These are phyloP conservation scores for Zygoascus ofunaensis DNA, from an alignment of 805 yeast species.

Conservation along the genomic window DNA sequence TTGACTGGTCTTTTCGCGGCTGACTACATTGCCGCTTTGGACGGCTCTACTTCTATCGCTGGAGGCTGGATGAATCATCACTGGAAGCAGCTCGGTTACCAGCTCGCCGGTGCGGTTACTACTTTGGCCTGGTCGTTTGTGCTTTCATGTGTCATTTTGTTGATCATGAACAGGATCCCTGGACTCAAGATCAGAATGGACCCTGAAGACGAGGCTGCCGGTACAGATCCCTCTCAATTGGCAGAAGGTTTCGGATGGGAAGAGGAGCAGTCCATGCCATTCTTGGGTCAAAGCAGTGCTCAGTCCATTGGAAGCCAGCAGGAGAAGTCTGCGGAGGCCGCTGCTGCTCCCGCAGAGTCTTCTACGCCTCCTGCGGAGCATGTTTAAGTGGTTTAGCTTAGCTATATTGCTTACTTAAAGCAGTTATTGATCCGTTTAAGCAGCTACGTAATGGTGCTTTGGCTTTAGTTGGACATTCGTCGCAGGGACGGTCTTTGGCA, in stretches of 20 bases:
- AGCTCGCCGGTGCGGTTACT: conserved; percentile 74
- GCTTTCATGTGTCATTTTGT: conserved; percentile 62
- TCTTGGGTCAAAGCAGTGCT: not conserved
- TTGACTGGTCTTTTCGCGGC: conserved; percentile 92
- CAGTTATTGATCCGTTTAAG: too few species aligned
- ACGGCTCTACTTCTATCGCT: conserved; percentile 52
- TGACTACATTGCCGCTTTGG: conserved; percentile 79
- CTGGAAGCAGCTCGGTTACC: conserved; percentile 85
- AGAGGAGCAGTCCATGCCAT: conserved; percentile 3
- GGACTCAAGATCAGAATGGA: conserved; percentile 73
- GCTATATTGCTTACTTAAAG: too few species aligned
- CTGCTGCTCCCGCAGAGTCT: not conserved
- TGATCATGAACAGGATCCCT: conserved; percentile 72
- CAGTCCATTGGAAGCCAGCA: not conserved
- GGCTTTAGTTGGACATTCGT: too few species aligned
- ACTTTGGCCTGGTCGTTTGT: conserved; percentile 72
- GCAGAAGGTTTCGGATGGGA: conserved; percentile 60
- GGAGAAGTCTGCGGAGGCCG: not conserved
- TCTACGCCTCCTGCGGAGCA: not conserved
- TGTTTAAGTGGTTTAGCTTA: not conserved
- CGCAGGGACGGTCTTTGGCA: too few species aligned
- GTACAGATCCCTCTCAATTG: conserved; percentile 83
- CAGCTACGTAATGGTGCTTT: too few species aligned
- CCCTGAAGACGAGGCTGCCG: conserved; percentile 83
- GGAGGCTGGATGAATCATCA: conserved; percentile 96